These are phyloP conservation scores for Trichosporon faecale DNA, from an alignment of 1,284 basidiomycete genomes.

Conservation along the genomic window DNA sequence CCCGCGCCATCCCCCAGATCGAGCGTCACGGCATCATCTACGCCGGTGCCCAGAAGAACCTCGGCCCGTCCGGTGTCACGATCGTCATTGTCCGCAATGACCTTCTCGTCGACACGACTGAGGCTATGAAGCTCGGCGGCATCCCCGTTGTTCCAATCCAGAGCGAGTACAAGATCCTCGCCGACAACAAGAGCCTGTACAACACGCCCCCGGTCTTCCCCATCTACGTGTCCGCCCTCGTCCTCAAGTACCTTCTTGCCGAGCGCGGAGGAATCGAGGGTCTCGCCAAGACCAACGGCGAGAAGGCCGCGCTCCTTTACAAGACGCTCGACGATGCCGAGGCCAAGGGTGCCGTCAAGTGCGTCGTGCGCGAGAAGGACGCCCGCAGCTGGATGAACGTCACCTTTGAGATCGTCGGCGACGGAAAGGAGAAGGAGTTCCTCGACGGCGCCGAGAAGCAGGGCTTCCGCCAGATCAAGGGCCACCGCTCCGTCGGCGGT, in stretches of 20 bases:
- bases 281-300: slow-evolving; percentile 65
- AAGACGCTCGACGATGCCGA: slow-evolving; percentile 67
- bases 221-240: slow-evolving; percentile 87
- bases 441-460: slow-evolving; percentile 70
- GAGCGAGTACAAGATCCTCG: slow-evolving; percentile 80
- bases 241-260: slow-evolving; percentile 67
- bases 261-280: slow-evolving; percentile 68
- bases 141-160: slow-evolving; percentile 59
- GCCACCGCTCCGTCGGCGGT: slow-evolving; percentile 66
- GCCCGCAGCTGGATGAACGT: slow-evolving; percentile 91
- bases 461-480: slow-evolving; percentile 82
- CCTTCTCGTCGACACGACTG: slow-evolving; percentile 81
- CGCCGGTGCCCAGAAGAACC: slow-evolving; percentile 99
- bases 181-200: slow-evolving; percentile 77
- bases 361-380: slow-evolving; percentile 64
- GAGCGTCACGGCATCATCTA: slow-evolving; percentile 89
- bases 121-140: slow-evolving; percentile 70
- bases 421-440: slow-evolving; percentile 67
- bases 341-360: slow-evolving; percentile 62
- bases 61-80: slow-evolving; percentile 91
- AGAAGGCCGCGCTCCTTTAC: slow-evolving; percentile 75
- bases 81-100: slow-evolving; percentile 90
- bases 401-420: slow-evolving; percentile 72
- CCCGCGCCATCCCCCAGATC: slow-evolving; percentile 82
- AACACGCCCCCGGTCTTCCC: slow-evolving; percentile 94